Conservation (phyloP, 768 basidiomycete species). For the Guyanaporus albipodus region DNA sequence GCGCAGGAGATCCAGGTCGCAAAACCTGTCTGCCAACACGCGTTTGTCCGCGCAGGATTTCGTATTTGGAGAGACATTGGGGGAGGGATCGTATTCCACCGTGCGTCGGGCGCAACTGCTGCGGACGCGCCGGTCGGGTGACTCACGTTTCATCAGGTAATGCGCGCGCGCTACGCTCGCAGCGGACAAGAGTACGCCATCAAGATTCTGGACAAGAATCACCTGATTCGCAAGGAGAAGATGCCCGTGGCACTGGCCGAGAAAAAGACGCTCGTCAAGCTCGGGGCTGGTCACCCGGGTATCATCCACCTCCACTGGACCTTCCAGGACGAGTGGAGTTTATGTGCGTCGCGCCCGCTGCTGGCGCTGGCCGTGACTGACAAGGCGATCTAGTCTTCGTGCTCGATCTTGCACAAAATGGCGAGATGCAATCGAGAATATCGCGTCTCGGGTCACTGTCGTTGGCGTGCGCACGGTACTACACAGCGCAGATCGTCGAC, state of each 20-base stretch:
- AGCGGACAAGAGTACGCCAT: slow-evolving; percentile 69
- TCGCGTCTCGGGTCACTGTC: slow-evolving; percentile 84
- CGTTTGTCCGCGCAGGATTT: slow-evolving; percentile 58
- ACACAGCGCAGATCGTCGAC: slow-evolving; percentile 86
- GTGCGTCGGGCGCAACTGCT: slow-evolving; percentile 40
- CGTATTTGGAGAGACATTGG: slow-evolving; percentile 67
- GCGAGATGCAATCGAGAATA: slow-evolving; percentile 72
- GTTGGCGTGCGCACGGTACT: slow-evolving; percentile 69
- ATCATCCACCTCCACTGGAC: slow-evolving; percentile 78
- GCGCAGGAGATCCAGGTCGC: slow-evolving; percentile 36
- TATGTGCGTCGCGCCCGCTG: slow-evolving; percentile 56
- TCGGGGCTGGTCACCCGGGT: slow-evolving; percentile 70
- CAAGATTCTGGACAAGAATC: slow-evolving; percentile 81
- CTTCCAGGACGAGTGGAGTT: slow-evolving; percentile 79
- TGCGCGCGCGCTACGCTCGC: slow-evolving; percentile 47
- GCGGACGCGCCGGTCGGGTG: slow-evolving; percentile 10
- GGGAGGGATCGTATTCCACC: slow-evolving; percentile 80
- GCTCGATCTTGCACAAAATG: slow-evolving; percentile 70
- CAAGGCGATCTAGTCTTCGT: slow-evolving; percentile 57
- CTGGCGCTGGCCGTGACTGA: background rate
- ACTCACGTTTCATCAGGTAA: slow-evolving; percentile 42
- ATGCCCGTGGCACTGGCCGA: slow-evolving; percentile 74
- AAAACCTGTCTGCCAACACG: slow-evolving; percentile 45
- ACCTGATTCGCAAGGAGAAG: slow-evolving; percentile 76
- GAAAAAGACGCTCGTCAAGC: slow-evolving; percentile 67